Evolutionary conservation across 208 protist species (phyloP).

Genomic region (Leishmania amazonensis): DNA sequence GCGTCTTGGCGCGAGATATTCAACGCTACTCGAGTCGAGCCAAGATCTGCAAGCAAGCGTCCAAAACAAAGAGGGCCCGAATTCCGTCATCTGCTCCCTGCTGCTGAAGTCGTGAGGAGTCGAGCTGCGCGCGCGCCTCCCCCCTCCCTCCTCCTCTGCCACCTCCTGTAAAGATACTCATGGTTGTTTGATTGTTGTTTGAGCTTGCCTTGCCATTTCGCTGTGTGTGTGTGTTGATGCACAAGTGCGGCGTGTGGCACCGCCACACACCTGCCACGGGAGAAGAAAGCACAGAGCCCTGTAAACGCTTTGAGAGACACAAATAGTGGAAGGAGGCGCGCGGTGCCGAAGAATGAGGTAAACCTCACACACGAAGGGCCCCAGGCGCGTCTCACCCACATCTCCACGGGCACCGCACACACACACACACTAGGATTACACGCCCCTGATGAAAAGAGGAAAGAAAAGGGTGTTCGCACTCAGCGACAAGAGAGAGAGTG

Average conservation of each 20-base stretch:
- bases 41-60: background rate
- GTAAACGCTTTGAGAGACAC: background rate
- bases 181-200: background rate
- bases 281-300: background rate
- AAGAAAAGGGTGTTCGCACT: background rate
- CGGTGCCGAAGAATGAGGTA: background rate
- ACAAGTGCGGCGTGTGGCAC: background rate
- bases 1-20: background rate
- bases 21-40: background rate
- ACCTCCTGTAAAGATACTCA: background rate
- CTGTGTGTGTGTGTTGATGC: background rate
- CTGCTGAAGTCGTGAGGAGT: background rate
- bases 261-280: background rate
- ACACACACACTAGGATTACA: background rate
- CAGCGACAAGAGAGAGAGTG: background rate
- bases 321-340: background rate
- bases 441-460: background rate
- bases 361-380: background rate
- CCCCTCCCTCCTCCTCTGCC: no score
- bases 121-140: background rate
- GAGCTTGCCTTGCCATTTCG: background rate
- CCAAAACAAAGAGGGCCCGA: background rate
- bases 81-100: background rate
- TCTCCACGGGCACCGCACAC: background rate
- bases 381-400: background rate